Conservation (phyloP, 139 green algal species). For the Coccomyxa sp. region DNA sequence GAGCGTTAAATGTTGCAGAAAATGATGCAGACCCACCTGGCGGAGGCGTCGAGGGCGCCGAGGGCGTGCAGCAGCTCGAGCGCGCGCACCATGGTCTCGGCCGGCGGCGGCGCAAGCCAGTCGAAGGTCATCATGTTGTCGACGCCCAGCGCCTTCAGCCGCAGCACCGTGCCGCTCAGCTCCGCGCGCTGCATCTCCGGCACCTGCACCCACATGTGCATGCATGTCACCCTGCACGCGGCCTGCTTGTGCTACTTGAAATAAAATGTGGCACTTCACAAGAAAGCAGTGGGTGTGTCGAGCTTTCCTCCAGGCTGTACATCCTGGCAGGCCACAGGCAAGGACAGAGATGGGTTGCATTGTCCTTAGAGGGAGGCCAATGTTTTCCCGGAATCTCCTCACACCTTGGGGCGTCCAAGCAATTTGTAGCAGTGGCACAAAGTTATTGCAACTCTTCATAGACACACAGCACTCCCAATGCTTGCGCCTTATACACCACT, state of each 20-base stretch:
- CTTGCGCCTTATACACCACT: too few relatives aligned
- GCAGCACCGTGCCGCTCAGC: constrained; percentile 69
- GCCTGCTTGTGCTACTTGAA: not conserved
- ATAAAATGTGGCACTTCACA: not conserved
- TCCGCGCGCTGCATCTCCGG: constrained; percentile 76
- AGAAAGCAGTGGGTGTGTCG: not conserved
- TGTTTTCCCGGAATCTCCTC: too few relatives aligned
- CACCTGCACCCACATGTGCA: constrained; percentile 24
- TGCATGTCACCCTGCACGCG: not conserved
- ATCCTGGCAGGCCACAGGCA: too few relatives aligned
- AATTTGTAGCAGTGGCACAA: too few relatives aligned
- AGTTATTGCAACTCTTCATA: too few relatives aligned
- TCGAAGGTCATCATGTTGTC: constrained; percentile 89
- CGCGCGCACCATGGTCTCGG: constrained; percentile 69
- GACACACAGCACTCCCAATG: too few relatives aligned
- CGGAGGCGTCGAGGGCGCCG: constrained; percentile 74
- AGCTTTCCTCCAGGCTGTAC: too few relatives aligned
- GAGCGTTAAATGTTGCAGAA: not conserved
- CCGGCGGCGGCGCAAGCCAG: constrained; percentile 85
- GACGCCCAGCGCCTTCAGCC: constrained; percentile 83
- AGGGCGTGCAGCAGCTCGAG: constrained; percentile 90
- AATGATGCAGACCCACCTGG: constrained; percentile 33
- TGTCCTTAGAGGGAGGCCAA: too few relatives aligned
- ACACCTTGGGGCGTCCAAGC: too few relatives aligned
- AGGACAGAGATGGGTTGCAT: too few relatives aligned